Evolutionary conservation across 345 rosid genomes (phyloP), one percentile per base, ranked within the genome.

Genomic region (Salix viminalis): DNA sequence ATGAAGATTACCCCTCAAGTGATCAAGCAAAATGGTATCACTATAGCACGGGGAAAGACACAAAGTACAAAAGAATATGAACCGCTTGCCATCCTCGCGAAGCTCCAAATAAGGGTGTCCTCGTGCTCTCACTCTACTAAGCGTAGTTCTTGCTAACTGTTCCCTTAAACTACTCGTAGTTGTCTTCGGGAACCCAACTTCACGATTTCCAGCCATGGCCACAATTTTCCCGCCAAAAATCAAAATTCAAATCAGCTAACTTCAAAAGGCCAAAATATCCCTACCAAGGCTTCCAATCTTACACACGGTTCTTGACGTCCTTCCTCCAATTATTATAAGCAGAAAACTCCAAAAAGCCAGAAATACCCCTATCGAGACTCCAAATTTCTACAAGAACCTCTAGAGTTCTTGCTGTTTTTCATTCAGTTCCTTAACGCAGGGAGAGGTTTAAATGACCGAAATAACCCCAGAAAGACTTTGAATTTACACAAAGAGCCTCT

Each of bases 21-120:
- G 98, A 72, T 85, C 92, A 75, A 83, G 83, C 92, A 96, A 80
- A 69, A 91, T 88, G 0, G 91, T 30, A 73, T 92, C 96, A 81
- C 92, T 88, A 69, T 92, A 91, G 76, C 98, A 96, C 0, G 92
- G 97, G 15, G 97, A 85, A 24, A 90, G 97, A 71, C 99, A 92
- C 89, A 93, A 67, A 70, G 91, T 88, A 83, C 98, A 93, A 84
- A 93, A 96, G 88, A 91, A 96, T 16, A 96, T 80, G 64, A 85
- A 87, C 32, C 88, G 79, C 81, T 89, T 93, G 42, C 94, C 91
- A 81, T 96, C 94, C 76, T 91, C 86, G 9, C 95, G 98, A 73
- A 92, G 87, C 79, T 96, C 95, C 44, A 93, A 85, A 70, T 90
- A 96, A 0, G 90, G 81, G 73, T 96, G 96, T 5, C 97, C 98